Evolutionary conservation across 768 basidiomycete species (phyloP), one percentile per base, ranked within the genome.

Genomic region (Filobasidium wieringae): DNA sequence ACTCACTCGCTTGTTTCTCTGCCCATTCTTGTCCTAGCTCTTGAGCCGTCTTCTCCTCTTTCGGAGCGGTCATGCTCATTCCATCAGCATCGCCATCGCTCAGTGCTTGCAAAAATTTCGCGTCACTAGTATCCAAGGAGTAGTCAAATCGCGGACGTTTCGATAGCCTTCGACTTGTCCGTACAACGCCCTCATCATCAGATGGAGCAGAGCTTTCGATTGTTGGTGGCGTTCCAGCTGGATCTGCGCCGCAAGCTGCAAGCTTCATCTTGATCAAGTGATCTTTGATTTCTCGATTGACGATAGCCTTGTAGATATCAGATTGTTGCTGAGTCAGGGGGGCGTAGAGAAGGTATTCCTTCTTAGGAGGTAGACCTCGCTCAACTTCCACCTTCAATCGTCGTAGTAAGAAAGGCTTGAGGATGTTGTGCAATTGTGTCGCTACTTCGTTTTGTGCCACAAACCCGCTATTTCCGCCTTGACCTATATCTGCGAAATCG

Each of bases 371-470:
- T 4, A 97, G 76, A 26, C 79, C 86, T 55, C 80, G 79, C 76
- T 96, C 91, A 8, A 97, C 93, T 64, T 99, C 95, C 6, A 77
- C 82, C 73, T 97, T 97, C 57, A 96, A 79, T 11, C 95, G 82
- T 11, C 95, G 83, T 0, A 97, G 79, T 29, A 97, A 80, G 79
- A 97, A 99, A 1, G 95, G 95, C 64, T 91, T 90, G 50, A 99
- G 81, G 66, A 99, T 92, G 1, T 82, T 81, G 70, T 95, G 91
- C 0, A 96, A 80, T 0, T 85, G 80, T 29, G 81, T 78, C 59
- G 95, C 85, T 64, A 93, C 79, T 37, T 81, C 77, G 0, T 80
- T 74, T 33, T 70, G 66, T 58, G 71, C 68, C 29, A 71, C 57
- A 22, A 69, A 57, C 15, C 59, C 60, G 36, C 58, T 47, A 4